Percentiles rank a stretch among this genome's conserved stretches.
Conservation (phyloP, 2,329 filamentous ascomycete genomes). For the Periconia sp. region DNA sequence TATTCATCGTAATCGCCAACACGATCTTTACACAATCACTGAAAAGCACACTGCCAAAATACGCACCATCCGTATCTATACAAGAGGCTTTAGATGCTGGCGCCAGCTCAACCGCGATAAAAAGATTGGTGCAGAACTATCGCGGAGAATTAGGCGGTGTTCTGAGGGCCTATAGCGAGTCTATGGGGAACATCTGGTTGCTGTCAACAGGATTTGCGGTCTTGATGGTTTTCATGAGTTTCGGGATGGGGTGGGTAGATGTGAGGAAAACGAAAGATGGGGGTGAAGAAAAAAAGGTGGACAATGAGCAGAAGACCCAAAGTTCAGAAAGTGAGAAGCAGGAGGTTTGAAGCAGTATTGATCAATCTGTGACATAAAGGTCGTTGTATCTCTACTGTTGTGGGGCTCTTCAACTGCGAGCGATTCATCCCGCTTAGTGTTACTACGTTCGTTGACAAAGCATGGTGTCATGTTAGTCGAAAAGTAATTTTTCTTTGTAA, state of each 20-base stretch:
- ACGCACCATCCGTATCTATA: conserved; percentile 27
- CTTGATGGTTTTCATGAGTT: conserved; percentile 13
- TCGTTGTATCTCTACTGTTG: no score
- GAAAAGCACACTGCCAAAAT: conserved; percentile 9
- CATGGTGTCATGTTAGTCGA: no score
- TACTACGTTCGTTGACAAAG: no score
- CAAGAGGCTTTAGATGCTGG: conserved; percentile 25
- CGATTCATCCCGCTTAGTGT: no score
- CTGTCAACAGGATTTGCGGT: conserved; percentile 18
- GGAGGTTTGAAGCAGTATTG: not conserved
- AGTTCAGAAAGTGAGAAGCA: not conserved
- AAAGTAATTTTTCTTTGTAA: no score
- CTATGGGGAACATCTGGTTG: conserved; percentile 28
- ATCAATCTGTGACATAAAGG: no score
- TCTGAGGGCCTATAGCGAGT: conserved; percentile 24
- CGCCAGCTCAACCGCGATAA: conserved; percentile 23
- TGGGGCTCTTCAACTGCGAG: no score
- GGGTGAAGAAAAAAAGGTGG: not conserved
- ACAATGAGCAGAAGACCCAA: not conserved
- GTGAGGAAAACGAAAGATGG: conserved; percentile 17
- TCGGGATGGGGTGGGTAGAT: conserved; percentile 29
- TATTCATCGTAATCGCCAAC: conserved; percentile 32
- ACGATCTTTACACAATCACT: conserved; percentile 30
- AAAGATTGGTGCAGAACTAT: conserved; percentile 17
- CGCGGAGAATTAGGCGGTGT: conserved; percentile 20